Conservation (phyloP, 176 grass and related monocot species). For the Oryza australiensis region DNA sequence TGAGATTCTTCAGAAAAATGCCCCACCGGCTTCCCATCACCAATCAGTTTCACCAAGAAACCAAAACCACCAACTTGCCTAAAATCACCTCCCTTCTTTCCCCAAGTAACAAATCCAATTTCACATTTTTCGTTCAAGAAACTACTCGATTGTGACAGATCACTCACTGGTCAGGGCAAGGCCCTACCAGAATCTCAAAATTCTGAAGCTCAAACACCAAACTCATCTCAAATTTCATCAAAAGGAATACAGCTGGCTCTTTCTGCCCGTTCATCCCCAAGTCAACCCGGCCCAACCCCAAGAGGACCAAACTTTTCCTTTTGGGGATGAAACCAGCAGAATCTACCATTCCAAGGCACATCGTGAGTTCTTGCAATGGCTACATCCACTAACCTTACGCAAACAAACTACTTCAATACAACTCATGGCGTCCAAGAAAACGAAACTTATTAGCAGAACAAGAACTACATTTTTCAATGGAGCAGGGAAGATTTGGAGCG, state of each 20-base stretch:
- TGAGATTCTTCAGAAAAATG: background rate
- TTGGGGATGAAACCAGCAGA: background rate
- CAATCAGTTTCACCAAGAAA: background rate
- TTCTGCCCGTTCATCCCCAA: background rate
- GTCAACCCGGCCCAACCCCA: constrained; percentile 30
- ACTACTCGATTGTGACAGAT: background rate
- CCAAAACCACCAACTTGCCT: background rate
- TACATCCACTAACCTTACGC: background rate
- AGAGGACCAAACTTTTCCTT: background rate
- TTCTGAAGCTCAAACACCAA: background rate
- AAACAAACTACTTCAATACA: background rate
- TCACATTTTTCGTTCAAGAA: background rate
- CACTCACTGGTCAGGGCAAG: background rate
- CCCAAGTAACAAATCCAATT: background rate
- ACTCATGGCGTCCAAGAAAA: background rate
- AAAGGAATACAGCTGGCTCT: background rate
- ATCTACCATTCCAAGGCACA: background rate
- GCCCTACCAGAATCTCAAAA: background rate
- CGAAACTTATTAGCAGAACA: background rate
- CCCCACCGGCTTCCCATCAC: background rate
- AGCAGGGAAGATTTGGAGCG: background rate
- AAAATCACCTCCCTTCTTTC: background rate
- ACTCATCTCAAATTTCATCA: background rate
- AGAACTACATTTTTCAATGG: background rate
- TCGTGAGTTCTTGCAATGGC: background rate